Evolutionary conservation across 306 rosid genomes (phyloP).

Genomic region (Macrotyloma uniflorum): DNA sequence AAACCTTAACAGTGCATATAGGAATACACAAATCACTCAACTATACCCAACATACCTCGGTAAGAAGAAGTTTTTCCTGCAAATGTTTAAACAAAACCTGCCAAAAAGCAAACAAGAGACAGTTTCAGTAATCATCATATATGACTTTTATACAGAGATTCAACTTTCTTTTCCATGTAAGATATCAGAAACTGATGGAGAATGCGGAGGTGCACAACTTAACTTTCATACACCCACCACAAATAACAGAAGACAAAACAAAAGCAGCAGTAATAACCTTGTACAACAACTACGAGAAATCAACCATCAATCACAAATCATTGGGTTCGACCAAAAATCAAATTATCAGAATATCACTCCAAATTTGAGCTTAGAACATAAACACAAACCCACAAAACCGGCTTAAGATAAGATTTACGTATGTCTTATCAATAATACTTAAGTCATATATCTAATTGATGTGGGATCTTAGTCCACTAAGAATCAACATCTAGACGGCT

Average conservation of each 20-base stretch:
- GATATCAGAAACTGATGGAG: conserved; percentile 19
- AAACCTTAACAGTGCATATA: conserved; percentile 17
- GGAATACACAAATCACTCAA: conserved; percentile 32
- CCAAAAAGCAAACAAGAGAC: conserved; percentile 41
- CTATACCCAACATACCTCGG: conserved; percentile 69
- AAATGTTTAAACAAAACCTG: conserved; percentile 95
- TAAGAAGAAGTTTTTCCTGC: conserved; percentile 90
- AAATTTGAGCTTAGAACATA: not conserved
- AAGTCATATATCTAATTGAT: not conserved
- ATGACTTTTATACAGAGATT: conserved; percentile 18
- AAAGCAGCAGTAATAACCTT: not conserved
- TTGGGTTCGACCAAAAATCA: not conserved
- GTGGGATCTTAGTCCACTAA: not conserved
- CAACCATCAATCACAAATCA: not conserved
- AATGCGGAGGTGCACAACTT: not conserved
- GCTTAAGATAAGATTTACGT: not conserved
- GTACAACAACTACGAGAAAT: not conserved
- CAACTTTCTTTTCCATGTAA: not conserved
- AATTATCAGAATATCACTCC: not conserved
- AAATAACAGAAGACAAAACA: conserved; percentile 28
- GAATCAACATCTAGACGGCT: not conserved
- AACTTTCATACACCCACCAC: not conserved
- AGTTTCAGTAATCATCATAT: conserved; percentile 2
- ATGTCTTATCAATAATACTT: not conserved
- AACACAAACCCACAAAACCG: not conserved